Conservation (phyloP, 495 filamentous ascomycete genomes). For the Lasiosphaeria hispida region DNA sequence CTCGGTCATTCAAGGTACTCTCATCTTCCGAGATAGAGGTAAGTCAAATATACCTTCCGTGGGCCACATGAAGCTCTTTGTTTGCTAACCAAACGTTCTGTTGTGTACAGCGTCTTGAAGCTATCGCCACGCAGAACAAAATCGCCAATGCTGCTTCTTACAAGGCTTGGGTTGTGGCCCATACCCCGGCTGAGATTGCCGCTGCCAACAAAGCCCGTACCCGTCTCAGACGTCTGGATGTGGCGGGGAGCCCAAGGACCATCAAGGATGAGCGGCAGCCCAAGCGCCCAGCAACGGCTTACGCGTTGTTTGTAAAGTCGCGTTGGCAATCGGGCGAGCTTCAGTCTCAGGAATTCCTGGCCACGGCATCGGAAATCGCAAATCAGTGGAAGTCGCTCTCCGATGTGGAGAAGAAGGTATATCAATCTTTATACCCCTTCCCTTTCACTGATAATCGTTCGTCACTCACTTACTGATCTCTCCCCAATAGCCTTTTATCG, state of each 20-base stretch:
- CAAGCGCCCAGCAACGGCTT: conserved; percentile 44
- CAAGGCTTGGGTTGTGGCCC: conserved; percentile 57
- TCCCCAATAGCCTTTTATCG: too few species aligned
- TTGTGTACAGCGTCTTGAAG: conserved; percentile 35
- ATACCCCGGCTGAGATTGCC: conserved; percentile 56
- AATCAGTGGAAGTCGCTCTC: conserved; percentile 56
- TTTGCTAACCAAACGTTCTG: conserved; percentile 3
- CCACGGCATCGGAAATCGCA: conserved; percentile 31
- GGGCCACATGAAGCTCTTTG: neutral
- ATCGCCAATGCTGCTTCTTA: conserved; percentile 44
- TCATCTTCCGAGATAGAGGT: conserved; percentile 31
- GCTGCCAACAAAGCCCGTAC: conserved; percentile 64
- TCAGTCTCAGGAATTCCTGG: conserved; percentile 28
- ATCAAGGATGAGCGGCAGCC: conserved; percentile 61
- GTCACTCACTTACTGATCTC: neutral
- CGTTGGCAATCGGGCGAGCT: conserved; percentile 49
- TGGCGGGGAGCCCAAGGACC: neutral
- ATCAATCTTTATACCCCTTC: conserved; percentile 5
- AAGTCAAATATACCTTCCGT: conserved; percentile 2
- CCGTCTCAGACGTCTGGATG: conserved; percentile 36
- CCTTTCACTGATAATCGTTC: neutral
- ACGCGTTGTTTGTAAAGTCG: conserved; percentile 45
- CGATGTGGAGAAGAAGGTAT: conserved; percentile 49
- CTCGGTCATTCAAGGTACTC: conserved; percentile 25
- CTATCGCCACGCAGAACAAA: conserved; percentile 49